phyloP scores from a whole-genome alignment of 2,329 filamentous ascomycete genomes.

The Fusarium anthophilum region DNA sequence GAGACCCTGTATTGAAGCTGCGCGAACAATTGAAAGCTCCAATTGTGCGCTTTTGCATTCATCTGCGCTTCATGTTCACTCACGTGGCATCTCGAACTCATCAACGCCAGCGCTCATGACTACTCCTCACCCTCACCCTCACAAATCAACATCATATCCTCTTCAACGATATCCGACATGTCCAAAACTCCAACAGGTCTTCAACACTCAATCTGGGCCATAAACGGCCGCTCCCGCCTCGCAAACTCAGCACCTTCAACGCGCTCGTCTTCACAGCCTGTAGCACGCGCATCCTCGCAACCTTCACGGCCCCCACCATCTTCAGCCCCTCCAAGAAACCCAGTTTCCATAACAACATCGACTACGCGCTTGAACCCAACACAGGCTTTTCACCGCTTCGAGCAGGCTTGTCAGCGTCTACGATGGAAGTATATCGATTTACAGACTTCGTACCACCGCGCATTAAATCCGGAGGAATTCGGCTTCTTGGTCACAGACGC shows the following conservation, averaged over 20 bases:
- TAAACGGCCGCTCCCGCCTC: slow-evolving; percentile 6
- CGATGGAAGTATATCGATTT: slow-evolving; percentile 72
- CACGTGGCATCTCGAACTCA: neutral
- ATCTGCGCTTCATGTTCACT: neutral
- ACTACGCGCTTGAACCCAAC: slow-evolving; percentile 39
- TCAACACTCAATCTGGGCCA: slow-evolving; percentile 40
- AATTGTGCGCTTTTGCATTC: neutral
- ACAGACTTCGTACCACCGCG: slow-evolving; percentile 63
- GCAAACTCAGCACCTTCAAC: neutral
- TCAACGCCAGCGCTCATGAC: neutral
- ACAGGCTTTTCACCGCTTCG: slow-evolving; percentile 64
- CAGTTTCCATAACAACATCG: neutral
- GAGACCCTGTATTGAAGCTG: neutral
- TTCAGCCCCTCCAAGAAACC: neutral
- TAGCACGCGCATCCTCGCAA: neutral
- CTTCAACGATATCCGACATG: slow-evolving; percentile 11
- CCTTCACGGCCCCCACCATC: slow-evolving; percentile 1
- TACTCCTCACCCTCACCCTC: neutral
- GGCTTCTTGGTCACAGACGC: slow-evolving; percentile 55
- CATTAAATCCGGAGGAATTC: slow-evolving; percentile 51
- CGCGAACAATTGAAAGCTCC: accelerated
- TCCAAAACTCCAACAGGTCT: slow-evolving; percentile 31
- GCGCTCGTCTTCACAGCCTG: slow-evolving; percentile 24
- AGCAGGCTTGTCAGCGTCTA: slow-evolving; percentile 68
- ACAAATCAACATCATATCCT: neutral